Conservation (phyloP, 495 filamentous ascomycete species). For the Aspergillus affinis region DNA sequence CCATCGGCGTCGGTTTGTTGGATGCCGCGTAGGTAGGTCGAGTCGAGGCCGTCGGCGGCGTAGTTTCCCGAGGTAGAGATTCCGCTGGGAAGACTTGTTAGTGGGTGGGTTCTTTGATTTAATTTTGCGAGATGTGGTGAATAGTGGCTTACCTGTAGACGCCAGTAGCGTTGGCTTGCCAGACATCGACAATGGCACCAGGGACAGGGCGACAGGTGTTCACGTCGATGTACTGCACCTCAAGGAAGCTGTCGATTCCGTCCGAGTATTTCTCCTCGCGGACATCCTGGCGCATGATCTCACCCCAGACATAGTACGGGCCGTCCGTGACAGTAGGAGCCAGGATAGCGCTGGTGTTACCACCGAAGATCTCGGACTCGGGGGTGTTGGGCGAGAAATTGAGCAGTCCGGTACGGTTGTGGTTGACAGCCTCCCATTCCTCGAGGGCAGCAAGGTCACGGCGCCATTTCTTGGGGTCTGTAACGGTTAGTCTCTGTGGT, state of each 20-base stretch:
- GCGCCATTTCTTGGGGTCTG: conserved; percentile 33
- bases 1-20: conserved; percentile 55
- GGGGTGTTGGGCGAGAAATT: conserved; percentile 23
- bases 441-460: conserved; percentile 34
- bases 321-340: conserved; percentile 54
- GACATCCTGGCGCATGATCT: conserved; percentile 45
- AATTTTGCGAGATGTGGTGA: too few species aligned
- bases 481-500: background rate
- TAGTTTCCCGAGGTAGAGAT: conserved; percentile 37
- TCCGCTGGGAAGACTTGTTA: conserved; percentile 17
- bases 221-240: conserved; percentile 51
- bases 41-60: conserved; percentile 38
- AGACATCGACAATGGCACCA: conserved; percentile 37
- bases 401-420: conserved; percentile 33
- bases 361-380: conserved; percentile 47
- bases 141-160: conserved; percentile 44
- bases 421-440: conserved; percentile 56
- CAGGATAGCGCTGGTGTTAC: conserved; percentile 55
- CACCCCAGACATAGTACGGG: conserved; percentile 55
- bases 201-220: conserved; percentile 35
- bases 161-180: conserved; percentile 50
- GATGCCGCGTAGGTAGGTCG: conserved; percentile 54
- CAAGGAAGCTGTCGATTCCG: conserved; percentile 45
- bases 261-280: conserved; percentile 42
- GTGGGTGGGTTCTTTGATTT: too few species aligned